Base-by-base conservation (phyloP, 2,329 filamentous ascomycete species). In the Aurifilum marmelostoma region DNA sequence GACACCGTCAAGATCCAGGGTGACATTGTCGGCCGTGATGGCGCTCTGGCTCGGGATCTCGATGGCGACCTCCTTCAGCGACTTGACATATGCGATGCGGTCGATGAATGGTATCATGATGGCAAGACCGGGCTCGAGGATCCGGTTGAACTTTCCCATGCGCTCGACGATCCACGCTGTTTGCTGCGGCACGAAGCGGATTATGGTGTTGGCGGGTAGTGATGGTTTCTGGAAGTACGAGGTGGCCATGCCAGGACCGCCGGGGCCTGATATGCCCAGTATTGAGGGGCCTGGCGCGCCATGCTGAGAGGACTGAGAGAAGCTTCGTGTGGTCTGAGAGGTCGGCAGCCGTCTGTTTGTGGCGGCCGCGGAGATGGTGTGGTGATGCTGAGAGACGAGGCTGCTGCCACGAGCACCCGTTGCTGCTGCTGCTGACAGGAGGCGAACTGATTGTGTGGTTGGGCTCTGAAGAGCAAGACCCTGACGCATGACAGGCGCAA, bases 151-250 rank as follows among this genome's bases (percentile, higher is more conserved):
- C 81, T 94, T 96, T 76, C 96, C 96, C 96, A 99, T 99, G 77
- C 96, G 94, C 87, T 99, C 96, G 68, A 99, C 96, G 70, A 99
- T 95, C 96, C 96, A 99, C 80, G 96, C 96, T 75, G 95, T 98
- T 84, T 99, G 96, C 82, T 99, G 96, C n/a, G 96, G 96, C 56
- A 99, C 96, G 81, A 98, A 99, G 71, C 95, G 93, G 75, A 99
- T 85, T 72, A 99, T 85, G 4, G 96, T 99, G 82, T 99, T 99
- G 74, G 94, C 92, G 37, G 96, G 96, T 65, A 97, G 85, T 29
- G 87, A 84, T 16, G 86, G 83, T 72, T 87, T 87, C 77, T 92
- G 91, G 80, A 97, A 97, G 81, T 97, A 97, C n/a, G 91, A 89
- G 9, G 90, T 86, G 47, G 91, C 87, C 4, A 84, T 75, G 67